Evolutionary conservation across 2,329 filamentous ascomycete species (phyloP).

Genomic region (Ophiostoma ulmi): DNA sequence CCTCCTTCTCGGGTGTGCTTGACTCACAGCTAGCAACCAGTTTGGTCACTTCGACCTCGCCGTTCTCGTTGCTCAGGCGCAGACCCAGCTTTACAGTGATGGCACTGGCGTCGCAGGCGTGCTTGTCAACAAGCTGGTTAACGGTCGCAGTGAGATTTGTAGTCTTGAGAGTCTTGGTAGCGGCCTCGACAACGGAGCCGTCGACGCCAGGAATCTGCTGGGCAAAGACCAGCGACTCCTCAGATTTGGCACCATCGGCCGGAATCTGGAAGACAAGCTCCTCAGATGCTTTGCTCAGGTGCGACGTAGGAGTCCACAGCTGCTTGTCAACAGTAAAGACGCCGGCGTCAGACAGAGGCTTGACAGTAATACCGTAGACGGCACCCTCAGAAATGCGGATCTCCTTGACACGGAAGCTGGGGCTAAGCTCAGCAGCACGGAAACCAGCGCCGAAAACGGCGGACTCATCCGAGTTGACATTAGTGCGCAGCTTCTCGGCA

Average conservation of each 20-base stretch:
- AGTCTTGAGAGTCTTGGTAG: slow-evolving; percentile 63
- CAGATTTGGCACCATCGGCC: slow-evolving; percentile 41
- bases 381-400: slow-evolving; percentile 77
- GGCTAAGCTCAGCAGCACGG: slow-evolving; percentile 84
- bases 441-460: slow-evolving; percentile 95
- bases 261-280: slow-evolving; percentile 73
- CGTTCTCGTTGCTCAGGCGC: slow-evolving; percentile 65
- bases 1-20: slow-evolving; percentile 66
- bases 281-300: slow-evolving; percentile 70
- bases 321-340: slow-evolving; percentile 68
- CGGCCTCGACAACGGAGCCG: slow-evolving; percentile 50
- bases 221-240: slow-evolving; percentile 75
- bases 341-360: slow-evolving; percentile 60
- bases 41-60: slow-evolving; percentile 71
- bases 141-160: slow-evolving; percentile 82
- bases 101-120: slow-evolving; percentile 69
- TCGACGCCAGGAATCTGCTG: slow-evolving; percentile 57
- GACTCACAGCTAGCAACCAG: slow-evolving; percentile 82
- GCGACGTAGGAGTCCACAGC: slow-evolving; percentile 73
- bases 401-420: slow-evolving; percentile 96
- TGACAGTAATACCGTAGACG: slow-evolving; percentile 67
- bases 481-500: slow-evolving; percentile 76
- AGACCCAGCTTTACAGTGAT: slow-evolving; percentile 76
- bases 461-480: slow-evolving; percentile 94
- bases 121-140: slow-evolving; percentile 69